A percentile compares a stretch with the other conserved stretches of the same genome.
Evolutionary conservation across 2,329 filamentous ascomycete species (phyloP).

Genomic region (Ophiostoma triangulosporum): DNA sequence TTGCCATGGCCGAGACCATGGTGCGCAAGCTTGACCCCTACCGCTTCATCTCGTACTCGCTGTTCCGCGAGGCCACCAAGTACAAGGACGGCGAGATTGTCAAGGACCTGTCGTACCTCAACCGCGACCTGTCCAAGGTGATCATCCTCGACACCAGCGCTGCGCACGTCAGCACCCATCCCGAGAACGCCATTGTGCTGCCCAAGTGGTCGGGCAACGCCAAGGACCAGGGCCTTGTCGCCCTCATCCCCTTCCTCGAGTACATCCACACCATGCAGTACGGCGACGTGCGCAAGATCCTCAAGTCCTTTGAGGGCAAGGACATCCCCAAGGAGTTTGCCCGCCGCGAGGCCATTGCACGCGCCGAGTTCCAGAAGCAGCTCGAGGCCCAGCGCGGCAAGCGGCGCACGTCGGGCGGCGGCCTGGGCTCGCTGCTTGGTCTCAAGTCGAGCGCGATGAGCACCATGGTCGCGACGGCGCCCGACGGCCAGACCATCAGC

Average conservation of each 20-base stretch:
- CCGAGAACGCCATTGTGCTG: constrained; percentile 90
- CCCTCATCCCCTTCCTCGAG: constrained; percentile 90
- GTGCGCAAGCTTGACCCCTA: constrained; percentile 90
- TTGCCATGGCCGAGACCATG: constrained; percentile 71
- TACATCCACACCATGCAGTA: constrained; percentile 92
- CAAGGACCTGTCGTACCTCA: constrained; percentile 98
- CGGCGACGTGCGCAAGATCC: constrained; percentile 69
- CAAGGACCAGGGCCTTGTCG: constrained; percentile 74
- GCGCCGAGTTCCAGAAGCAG: constrained; percentile 73
- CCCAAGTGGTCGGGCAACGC: constrained; percentile 79
- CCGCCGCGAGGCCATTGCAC: constrained; percentile 69
- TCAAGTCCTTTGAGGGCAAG: constrained; percentile 80
- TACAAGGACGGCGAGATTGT: constrained; percentile 94
- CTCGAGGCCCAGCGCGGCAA: constrained; percentile 55
- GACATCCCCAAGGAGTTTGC: constrained; percentile 86
- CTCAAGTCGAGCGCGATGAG: constrained; percentile 58
- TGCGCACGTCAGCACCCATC: constrained; percentile 72
- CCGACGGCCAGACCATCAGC: constrained; percentile 31
- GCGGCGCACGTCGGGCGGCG: constrained; percentile 35
- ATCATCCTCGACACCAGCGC: constrained; percentile 85
- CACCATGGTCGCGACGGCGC: constrained; percentile 34
- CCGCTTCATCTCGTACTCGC: constrained; percentile 86
- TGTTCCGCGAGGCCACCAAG: constrained; percentile 92
- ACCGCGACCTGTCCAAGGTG: constrained; percentile 88
- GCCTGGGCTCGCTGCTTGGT: constrained; percentile 60